These are phyloP conservation scores for Litsea cubeba DNA, from an alignment of 164 flowering plant species.

Conservation along the genomic window DNA sequence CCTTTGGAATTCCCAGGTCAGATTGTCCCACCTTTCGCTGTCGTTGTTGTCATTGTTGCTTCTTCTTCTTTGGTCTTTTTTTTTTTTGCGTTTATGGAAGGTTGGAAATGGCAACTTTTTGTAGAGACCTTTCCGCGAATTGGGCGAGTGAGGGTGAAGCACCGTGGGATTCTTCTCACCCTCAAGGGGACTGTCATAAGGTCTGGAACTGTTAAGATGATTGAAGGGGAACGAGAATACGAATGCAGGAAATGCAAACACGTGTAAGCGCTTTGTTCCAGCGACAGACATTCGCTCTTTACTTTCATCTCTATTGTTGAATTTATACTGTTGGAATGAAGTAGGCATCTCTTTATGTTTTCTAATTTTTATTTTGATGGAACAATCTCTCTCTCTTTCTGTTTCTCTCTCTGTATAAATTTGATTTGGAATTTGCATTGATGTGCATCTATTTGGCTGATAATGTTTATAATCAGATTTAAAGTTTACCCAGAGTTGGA, in stretches of 20 bases:
- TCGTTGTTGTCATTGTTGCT: neutral
- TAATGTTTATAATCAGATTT: conserved; percentile 39
- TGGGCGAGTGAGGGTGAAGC: conserved; percentile 85
- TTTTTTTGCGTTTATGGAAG: neutral
- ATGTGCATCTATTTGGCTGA: conserved; percentile 2
- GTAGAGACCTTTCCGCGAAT: conserved; percentile 85
- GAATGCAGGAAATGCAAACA: conserved; percentile 79
- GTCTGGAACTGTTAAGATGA: conserved; percentile 83
- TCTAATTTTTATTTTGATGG: no score
- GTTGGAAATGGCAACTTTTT: neutral
- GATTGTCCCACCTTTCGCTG: conserved; percentile 3
- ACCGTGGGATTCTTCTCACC: conserved; percentile 77
- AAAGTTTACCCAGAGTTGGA: conserved; percentile 85
- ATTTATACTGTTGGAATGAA: neutral
- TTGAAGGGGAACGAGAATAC: conserved; percentile 81
- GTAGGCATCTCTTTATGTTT: neutral
- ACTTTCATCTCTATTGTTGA: neutral
- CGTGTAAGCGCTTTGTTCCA: conserved; percentile 25
- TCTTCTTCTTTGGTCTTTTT: no score
- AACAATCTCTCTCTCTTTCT: no score
- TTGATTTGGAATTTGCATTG: no score
- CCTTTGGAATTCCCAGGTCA: conserved; percentile 77
- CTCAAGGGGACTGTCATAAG: conserved; percentile 91
- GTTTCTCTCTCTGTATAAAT: no score
- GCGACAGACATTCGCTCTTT: neutral